Conservation (phyloP, 371 early-diverging fungal species). For the Zychaea mexicana region DNA sequence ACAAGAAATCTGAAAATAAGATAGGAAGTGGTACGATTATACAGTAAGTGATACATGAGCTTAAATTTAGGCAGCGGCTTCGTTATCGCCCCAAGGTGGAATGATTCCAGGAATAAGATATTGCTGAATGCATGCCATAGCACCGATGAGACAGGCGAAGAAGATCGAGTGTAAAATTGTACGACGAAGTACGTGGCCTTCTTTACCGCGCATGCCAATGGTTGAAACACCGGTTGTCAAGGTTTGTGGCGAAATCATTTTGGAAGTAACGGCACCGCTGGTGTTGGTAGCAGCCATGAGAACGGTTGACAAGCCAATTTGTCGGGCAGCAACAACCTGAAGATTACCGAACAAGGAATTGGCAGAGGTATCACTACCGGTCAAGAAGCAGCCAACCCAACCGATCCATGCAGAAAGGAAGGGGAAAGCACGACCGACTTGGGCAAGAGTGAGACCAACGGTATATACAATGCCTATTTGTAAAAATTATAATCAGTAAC, state of each 20-base stretch:
- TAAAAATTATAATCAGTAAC: neutral
- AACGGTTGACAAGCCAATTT: slow-evolving; percentile 46
- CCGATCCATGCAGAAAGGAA: slow-evolving; percentile 56
- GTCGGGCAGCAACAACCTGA: slow-evolving; percentile 52
- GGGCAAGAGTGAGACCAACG: slow-evolving; percentile 47
- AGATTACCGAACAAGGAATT: slow-evolving; percentile 50
- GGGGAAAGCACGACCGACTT: slow-evolving; percentile 51
- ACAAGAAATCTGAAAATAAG: too few species aligned
- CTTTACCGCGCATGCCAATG: slow-evolving; percentile 49
- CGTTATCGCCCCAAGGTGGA: slow-evolving; percentile 21
- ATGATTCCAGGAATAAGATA: slow-evolving; percentile 52
- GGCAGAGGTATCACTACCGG: slow-evolving; percentile 53
- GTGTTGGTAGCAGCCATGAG: slow-evolving; percentile 54
- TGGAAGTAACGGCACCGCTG: slow-evolving; percentile 45
- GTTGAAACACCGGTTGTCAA: slow-evolving; percentile 54
- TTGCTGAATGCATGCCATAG: slow-evolving; percentile 45
- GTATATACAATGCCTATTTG: slow-evolving; percentile 48
- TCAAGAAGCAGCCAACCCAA: slow-evolving; percentile 55
- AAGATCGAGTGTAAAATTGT: slow-evolving; percentile 48
- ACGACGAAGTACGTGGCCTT: slow-evolving; percentile 40
- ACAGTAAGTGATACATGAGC: too few species aligned
- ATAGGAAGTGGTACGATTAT: too few species aligned
- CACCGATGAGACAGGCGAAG: slow-evolving; percentile 42
- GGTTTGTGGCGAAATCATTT: slow-evolving; percentile 57
- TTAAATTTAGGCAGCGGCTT: neutral